Base-by-base conservation (phyloP, 75 land plant species). In the Picea sitchensis region DNA sequence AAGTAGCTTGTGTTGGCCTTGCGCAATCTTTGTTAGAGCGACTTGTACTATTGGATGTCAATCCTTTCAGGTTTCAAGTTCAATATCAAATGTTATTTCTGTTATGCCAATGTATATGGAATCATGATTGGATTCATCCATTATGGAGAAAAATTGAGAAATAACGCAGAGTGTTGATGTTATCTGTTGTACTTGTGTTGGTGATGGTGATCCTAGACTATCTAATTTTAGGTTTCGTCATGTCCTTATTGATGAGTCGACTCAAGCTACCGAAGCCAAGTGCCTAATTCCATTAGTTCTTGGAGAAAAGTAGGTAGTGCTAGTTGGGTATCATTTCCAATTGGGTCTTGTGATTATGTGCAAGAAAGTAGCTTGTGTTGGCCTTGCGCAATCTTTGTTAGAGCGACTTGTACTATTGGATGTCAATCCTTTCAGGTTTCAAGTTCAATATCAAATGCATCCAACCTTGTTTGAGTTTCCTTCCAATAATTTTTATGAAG, bases 381-480 rank as follows among this genome's bases (percentile, higher is more conserved):
- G 96, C 30, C 81, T 96, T 65, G 96, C 99, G 12, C 99, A 96
- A 73, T 96, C 96, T 56, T 86, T 96, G 21, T 96, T 96, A 86
- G 99, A 96, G 80, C 92, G 99, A n/a, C 93, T 96, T 79, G 99
- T 96, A 56, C 81, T 94, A 0, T 93, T 96, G 78, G 96, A 96
- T 73, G 90, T 94, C 58, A 96, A 94, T 69, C 95, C 99, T 36
- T 91, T 94, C 78, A 91, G 99, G 62, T 83, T 95, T 69, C 95
- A 95, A 95, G 98, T 95, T 34, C 99, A 97, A 91, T 97, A 97
- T 77, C 92, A 98, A 26, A 97, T 97, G 99, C 99, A 97, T 80
- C 99, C 99, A 77, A 86, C 86, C 11, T 80, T 97, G 5, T 97
- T 98, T 15, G 99, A 97, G 80, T 97, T 97, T 73, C 99, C 99